phyloP scores from a whole-genome alignment of 495 filamentous ascomycete species.

The Coniosporium apollinis region DNA sequence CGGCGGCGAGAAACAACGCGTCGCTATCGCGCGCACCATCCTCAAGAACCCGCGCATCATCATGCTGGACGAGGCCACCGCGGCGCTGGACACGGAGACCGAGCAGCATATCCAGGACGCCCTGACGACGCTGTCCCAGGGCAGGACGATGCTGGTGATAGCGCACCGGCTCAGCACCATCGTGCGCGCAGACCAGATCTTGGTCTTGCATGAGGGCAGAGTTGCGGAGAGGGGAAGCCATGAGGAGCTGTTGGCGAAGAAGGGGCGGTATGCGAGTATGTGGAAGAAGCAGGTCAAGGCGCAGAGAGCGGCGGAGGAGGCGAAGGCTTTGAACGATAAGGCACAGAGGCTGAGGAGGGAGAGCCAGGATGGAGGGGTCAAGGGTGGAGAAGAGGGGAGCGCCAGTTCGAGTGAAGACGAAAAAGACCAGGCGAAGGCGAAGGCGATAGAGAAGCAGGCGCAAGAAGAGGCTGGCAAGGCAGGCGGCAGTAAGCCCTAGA shows the following conservation, averaged over 20 bases:
- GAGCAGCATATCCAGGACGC: constrained; percentile 91
- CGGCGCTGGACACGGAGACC: constrained; percentile 85
- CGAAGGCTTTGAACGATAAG: constrained; percentile 36
- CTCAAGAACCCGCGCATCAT: constrained; percentile 93
- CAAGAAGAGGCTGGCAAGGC: too few relatives aligned
- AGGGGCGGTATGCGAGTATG: constrained; percentile 78
- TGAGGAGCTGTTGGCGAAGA: constrained; percentile 57
- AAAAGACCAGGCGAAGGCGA: constrained; percentile 4
- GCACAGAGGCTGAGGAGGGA: constrained; percentile 36
- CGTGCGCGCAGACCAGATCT: constrained; percentile 82
- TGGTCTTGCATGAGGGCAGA: constrained; percentile 73
- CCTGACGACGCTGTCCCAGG: constrained; percentile 58
- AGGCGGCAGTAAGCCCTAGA: too few relatives aligned
- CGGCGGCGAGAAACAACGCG: constrained; percentile 91
- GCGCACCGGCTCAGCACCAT: constrained; percentile 89
- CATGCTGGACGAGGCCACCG: constrained; percentile 90
- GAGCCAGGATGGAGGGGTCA: constrained; percentile 9
- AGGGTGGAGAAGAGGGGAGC: constrained; percentile 10
- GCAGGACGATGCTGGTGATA: constrained; percentile 73
- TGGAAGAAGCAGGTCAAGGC: constrained; percentile 91
- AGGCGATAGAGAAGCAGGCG: constrained; percentile 14
- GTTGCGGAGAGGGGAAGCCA: constrained; percentile 81
- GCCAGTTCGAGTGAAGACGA: constrained; percentile 20
- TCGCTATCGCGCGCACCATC: constrained; percentile 92
- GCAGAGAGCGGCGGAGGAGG: constrained; percentile 65